Percentiles rank a stretch among this genome's conserved stretches.
Evolutionary conservation across 768 basidiomycete genomes (phyloP).

Genomic region (Pisolithus albus): DNA sequence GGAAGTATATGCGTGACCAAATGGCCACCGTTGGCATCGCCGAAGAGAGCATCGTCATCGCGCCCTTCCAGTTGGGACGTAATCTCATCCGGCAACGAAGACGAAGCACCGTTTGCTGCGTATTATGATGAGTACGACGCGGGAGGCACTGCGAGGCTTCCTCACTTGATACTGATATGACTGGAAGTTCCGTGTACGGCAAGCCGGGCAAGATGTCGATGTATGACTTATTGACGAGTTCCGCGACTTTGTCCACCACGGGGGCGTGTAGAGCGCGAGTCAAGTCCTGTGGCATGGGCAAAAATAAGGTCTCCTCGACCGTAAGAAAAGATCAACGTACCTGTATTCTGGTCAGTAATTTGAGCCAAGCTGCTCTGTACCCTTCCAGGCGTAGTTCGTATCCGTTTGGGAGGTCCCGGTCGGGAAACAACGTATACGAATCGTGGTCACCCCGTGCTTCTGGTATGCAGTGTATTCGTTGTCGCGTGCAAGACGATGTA

Average conservation of each 20-base stretch:
- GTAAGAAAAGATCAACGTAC: conserved; percentile 29
- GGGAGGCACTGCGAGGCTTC: neutral
- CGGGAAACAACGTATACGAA: conserved; percentile 23
- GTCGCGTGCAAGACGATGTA: neutral
- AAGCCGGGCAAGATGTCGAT: conserved; percentile 42
- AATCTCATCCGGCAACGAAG: conserved; percentile 42
- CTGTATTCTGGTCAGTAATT: conserved; percentile 50
- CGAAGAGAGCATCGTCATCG: conserved; percentile 19
- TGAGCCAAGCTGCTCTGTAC: conserved; percentile 53
- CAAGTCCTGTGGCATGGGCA: conserved; percentile 32
- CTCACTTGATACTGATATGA: conserved; percentile 51
- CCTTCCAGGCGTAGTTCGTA: conserved; percentile 41
- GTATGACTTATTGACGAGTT: conserved; percentile 41
- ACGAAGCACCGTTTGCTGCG: conserved; percentile 40
- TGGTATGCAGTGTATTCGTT: neutral
- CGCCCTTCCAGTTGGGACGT: conserved; percentile 29
- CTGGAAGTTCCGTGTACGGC: conserved; percentile 56
- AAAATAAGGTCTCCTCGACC: neutral
- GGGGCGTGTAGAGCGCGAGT: conserved; percentile 43
- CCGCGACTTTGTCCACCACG: conserved; percentile 38
- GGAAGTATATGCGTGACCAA: conserved; percentile 49
- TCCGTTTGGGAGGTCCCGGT: conserved; percentile 25
- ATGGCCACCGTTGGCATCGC: conserved; percentile 12
- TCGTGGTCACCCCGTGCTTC: conserved; percentile 10
- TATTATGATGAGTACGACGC: neutral